These are phyloP conservation scores for Populus deltoides DNA, from an alignment of 345 rosid genomes.

Conservation along the genomic window DNA sequence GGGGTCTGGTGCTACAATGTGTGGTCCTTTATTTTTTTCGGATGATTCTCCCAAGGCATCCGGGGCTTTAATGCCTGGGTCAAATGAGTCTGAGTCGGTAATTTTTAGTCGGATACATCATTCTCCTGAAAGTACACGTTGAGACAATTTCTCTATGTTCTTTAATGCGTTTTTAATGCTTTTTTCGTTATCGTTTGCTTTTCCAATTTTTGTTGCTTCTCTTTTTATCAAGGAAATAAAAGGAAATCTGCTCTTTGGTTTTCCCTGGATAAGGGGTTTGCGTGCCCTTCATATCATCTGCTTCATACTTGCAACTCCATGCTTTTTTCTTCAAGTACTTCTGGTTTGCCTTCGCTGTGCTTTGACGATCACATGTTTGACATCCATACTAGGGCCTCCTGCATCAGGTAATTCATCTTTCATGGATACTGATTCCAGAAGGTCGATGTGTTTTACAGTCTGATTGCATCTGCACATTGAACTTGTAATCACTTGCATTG, in stretches of 20 bases:
- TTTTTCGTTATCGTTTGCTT: constrained; percentile 24
- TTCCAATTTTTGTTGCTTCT: constrained; percentile 20
- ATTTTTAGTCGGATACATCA: constrained; percentile 94
- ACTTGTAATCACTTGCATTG: not conserved
- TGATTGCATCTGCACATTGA: not conserved
- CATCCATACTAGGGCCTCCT: not conserved
- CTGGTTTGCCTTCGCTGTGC: not conserved
- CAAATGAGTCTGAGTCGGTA: constrained; percentile 71
- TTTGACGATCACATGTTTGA: not conserved
- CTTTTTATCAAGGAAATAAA: constrained; percentile 40
- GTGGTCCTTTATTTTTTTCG: constrained; percentile 35
- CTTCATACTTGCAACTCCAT: not conserved
- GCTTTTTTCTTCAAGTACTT: not conserved
- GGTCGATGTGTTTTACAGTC: not conserved
- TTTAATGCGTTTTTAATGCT: constrained; percentile 35
- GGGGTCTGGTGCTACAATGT: constrained; percentile 26
- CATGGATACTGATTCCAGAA: not conserved
- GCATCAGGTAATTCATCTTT: not conserved
- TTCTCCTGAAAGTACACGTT: constrained; percentile 97
- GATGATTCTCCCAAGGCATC: constrained; percentile 41
- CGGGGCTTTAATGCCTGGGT: constrained; percentile 49
- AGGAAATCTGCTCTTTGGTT: constrained; percentile 27
- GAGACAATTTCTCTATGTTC: constrained; percentile 57
- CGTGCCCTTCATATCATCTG: not conserved
- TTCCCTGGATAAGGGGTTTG: constrained; percentile 7